Base-by-base conservation (phyloP, 2,329 filamentous ascomycete species). In the Xylaria sp. region DNA sequence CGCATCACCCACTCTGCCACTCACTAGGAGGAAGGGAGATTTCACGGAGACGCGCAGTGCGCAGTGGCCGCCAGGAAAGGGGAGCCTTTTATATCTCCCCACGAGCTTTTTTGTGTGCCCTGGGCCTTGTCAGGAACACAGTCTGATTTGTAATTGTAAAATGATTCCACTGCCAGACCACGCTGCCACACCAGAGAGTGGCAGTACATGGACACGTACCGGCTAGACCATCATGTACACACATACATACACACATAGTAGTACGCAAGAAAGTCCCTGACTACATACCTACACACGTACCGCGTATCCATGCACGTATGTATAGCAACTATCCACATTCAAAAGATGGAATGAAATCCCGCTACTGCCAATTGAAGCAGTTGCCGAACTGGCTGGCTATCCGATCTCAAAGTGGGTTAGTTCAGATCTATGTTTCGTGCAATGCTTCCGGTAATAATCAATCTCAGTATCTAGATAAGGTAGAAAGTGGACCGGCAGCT, bases 401-500 rank as follows among this genome's bases (percentile, higher is more conserved):
- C 29, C 29, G 29, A 34, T 34, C 29, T 34, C 29, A 34, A 34
- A 34, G 29, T 34, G 29, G 29, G 29, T 13, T 34, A 34, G 29
- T 34, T 34, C 16, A 34, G 29, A 34, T 34, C 29, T 34, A 13
- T 34, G 29, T 13, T 13, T 41, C 39, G 5, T 20, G 7, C 8
- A 13, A 34, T 34, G 29, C 16, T 13, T 34, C 7, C 20, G 37
- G 47, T 40, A 49, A 40, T 54, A 24, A 21, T 19, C 13, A 56
- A 50, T 52, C 20, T 44, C 40, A 20, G 60, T 50, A 53, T 52
- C 56, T 44, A 52, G 58, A 56, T 37, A 50, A 44, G 54, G 50
- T 56, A 48, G 50, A 58, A 53, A 43, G 55, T 49, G 56, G 53
- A 47, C 45, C 55, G n/a, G 56, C 61, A 52, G 54, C 52, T 62